Evolutionary conservation across 495 filamentous ascomycete genomes (phyloP), one percentile per base, ranked within the genome.

Genomic region (Penicillium alfredii): DNA sequence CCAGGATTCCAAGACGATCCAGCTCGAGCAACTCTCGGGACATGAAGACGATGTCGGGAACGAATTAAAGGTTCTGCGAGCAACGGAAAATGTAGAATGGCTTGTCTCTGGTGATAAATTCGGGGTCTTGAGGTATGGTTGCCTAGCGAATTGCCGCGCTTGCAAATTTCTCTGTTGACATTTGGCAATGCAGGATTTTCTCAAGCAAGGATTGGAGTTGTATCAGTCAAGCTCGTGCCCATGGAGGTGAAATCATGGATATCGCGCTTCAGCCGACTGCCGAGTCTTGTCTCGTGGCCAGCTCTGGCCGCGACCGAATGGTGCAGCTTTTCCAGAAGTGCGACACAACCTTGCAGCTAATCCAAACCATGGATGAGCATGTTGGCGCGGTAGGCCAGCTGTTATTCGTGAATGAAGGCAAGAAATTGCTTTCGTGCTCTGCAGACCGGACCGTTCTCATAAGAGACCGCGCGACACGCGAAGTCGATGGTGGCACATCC

Each of bases 41-140:
- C 65, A 71, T 18, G 72, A 77, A 36, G 79, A 81, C 15, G 78
- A 79, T 13, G 44, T 69, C 8, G 44, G 67, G 11, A 97, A 98
- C 46, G 87, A 94, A 45, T 61, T 96, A 37, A 84, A 78, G 23
- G 74, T 82, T 29, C 68, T 87, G 6, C 66, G 76, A 30, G 71
- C 81, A 21, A 77, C 75, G 0, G 60, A 66, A 29, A 64, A 74
- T 18, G 78, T 75, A 21, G 68, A 74, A 13, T 72, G 76, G 38
- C 77, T 96, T 34, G 69, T 90, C 5, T 76, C 84, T 10, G 92
- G 90, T 4, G 93, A 97, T 61, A 88, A 78, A 55, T 74, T 82
- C 36, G 92, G 92, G 29, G 76, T 90, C 24, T 60, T 97, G 28
- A 76, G 83, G 80, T 83, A 68, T 49, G 61, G 53, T 39, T 9